phyloP scores from a whole-genome alignment of 495 filamentous ascomycete genomes.

The Xylaria intraflava region DNA sequence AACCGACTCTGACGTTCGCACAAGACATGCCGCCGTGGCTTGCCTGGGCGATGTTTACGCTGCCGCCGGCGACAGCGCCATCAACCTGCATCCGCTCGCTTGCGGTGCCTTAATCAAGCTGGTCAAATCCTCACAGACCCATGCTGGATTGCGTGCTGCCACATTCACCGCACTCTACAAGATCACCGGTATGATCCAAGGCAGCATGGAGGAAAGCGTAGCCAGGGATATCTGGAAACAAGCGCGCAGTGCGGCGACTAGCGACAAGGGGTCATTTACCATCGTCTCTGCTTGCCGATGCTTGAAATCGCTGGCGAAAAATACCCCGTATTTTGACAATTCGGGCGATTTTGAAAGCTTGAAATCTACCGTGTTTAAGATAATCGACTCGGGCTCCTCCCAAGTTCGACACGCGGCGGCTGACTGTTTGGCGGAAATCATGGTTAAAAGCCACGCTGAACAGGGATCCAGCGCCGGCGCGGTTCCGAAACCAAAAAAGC shows the following conservation, averaged over 20 bases:
- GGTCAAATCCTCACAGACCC: slow-evolving; percentile 69
- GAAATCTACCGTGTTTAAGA: slow-evolving; percentile 71
- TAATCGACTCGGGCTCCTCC: slow-evolving; percentile 69
- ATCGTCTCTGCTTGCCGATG: slow-evolving; percentile 76
- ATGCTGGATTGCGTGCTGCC: slow-evolving; percentile 76
- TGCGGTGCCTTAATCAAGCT: slow-evolving; percentile 67
- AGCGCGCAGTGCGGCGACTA: slow-evolving; percentile 64
- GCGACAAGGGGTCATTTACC: slow-evolving; percentile 76
- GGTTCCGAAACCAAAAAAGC: slow-evolving; percentile 61
- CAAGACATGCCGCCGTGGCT: slow-evolving; percentile 79
- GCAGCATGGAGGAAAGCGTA: slow-evolving; percentile 75
- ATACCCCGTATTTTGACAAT: slow-evolving; percentile 78
- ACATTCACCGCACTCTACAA: slow-evolving; percentile 76
- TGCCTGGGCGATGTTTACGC: slow-evolving; percentile 87
- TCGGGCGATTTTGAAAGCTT: slow-evolving; percentile 86
- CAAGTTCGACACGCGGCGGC: slow-evolving; percentile 80
- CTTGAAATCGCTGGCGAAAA: slow-evolving; percentile 62
- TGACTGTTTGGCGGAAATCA: slow-evolving; percentile 67
- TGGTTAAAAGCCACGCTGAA: slow-evolving; percentile 76
- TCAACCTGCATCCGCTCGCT: slow-evolving; percentile 69
- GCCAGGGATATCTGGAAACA: slow-evolving; percentile 92
- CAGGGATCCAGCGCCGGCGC: slow-evolving; percentile 46
- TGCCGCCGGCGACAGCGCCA: slow-evolving; percentile 86
- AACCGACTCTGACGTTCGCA: slow-evolving; percentile 54
- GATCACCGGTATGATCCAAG: slow-evolving; percentile 61